Evolutionary conservation across 352 stramenopile genomes (phyloP), one percentile per base, ranked within the genome.

Genomic region (Pilasporangium apinafurcum): DNA sequence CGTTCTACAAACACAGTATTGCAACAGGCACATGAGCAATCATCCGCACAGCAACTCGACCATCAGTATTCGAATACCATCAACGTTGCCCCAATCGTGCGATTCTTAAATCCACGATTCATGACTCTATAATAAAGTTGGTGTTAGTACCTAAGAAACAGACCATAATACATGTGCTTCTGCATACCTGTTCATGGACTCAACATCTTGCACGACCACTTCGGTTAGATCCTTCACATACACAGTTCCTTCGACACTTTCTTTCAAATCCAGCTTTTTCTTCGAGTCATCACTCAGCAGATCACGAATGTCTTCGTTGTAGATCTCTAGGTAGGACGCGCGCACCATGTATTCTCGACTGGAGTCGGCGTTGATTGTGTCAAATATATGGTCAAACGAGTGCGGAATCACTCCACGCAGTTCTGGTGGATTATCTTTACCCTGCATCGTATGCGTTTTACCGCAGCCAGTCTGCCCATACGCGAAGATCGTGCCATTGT

Each of bases 281-380:
- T 92, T 83, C 17, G 67, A 34, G 56, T 86, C 69, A 35, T 96
- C 77, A 9, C 40, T 53, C 8, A 98, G 68, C 13, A 97, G 54
- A 54, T 98, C 92, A 17, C 82, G 72, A 37, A 98, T 96, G 42
- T 95, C 84, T 45, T 98, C 92, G 48, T 98, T 97, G 75, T 98
- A 98, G 37, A 98, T 97, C 54, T 98, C 92, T 17, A 98, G 65
- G 58, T 96, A 97, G 35, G 84, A 96, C 27, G 75, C 81, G 38
- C 81, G 71, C 6, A 89, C 76, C 81, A 89, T 91, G 49, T 92
- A 89, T 40, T 92, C 78, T 8, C 64, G 59, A 5, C 54, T 68
- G 8, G 62, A 62, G 30, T 92, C 77, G 17, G 77, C 61, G 30
- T 69, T 68, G 41, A 94, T 92, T 16, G 74, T 88, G 28, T 94